These are phyloP conservation scores for Dichotomopilus funicola DNA, from an alignment of 2,329 filamentous ascomycete genomes.

Conservation along the genomic window DNA sequence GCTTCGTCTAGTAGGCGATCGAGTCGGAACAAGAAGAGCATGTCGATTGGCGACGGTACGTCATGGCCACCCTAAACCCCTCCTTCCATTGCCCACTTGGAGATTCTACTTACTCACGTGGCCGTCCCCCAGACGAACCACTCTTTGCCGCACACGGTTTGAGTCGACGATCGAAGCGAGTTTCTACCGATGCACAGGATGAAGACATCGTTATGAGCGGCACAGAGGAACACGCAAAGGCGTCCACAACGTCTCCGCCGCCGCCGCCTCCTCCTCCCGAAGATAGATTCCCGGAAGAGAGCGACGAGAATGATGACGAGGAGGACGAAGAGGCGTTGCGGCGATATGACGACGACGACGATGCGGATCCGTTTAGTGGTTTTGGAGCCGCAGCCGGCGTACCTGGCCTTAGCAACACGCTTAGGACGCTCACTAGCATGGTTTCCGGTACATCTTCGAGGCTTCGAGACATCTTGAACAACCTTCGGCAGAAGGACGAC, in stretches of 20 bases:
- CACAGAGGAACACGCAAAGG: conserved; percentile 49
- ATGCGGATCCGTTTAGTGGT: conserved; percentile 56
- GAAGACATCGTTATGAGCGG: conserved; percentile 68
- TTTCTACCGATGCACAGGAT: conserved; percentile 44
- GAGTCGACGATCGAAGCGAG: conserved; percentile 47
- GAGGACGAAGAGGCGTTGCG: conserved; percentile 45
- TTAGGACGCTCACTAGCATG: conserved; percentile 84
- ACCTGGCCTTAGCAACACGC: conserved; percentile 66
- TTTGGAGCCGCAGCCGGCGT: conserved; percentile 63
- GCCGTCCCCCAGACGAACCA: conserved; percentile 30
- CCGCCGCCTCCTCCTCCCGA: conserved; percentile 41
- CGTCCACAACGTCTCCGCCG: conserved; percentile 35
- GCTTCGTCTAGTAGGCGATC: conserved; percentile 66
- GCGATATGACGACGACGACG: conserved; percentile 42
- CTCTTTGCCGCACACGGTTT: conserved; percentile 32
- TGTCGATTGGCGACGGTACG: conserved; percentile 40
- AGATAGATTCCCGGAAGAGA: conserved; percentile 34
- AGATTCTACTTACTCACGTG: conserved; percentile 12
- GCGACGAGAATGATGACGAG: conserved; percentile 36
- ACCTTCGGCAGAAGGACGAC: conserved; percentile 76
- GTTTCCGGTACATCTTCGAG: conserved; percentile 78
- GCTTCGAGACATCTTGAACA: conserved; percentile 69
- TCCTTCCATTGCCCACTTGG: background rate
- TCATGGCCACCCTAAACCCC: background rate
- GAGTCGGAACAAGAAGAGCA: conserved; percentile 61